Evolutionary conservation across 805 yeast genomes (phyloP), one percentile per base, ranked within the genome.

Genomic region (Starmerella vaccinii): DNA sequence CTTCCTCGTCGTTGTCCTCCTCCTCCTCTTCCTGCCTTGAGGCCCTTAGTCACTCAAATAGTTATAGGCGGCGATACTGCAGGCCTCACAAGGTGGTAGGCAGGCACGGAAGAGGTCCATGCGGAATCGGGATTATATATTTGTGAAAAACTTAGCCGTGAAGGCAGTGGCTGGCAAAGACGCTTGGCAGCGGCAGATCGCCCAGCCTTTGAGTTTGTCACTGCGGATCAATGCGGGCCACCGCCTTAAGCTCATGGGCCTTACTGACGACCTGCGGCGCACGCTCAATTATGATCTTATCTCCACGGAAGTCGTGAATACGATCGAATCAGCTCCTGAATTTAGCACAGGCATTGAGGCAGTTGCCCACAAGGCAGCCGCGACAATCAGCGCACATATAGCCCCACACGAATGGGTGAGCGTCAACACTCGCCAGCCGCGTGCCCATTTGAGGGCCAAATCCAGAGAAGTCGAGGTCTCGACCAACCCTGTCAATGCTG

Each of bases 221-320:
- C 71, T 84, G 23, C 71, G 73, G 40, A 73, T 85, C 54, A 68
- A 69, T 30, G 84, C 95, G 0, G 78, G 80, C 59, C 82, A 89
- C 60, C 71, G 75, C 22, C 37, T 56, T 12, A 16, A 21, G 22
- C 70, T 75, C 49, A 89, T 95, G n/a, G 79, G 90, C n/a, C 66
- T 68, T 12, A 77, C 81, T 0, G 97, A 90, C 66, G 90, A 89
- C 61, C 72, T 90, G 58, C 76, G 78, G 52, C 78, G 83, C 60
- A 83, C 96, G 5, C 75, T 90, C 56, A 90, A 90, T 66, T 90
- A 90, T 65, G 97, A 95, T 2, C 88, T 80, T 4, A 74, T 90
- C 4, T 78, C 90, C 4, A 71, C 86, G 46, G 76, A 77, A 37
- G 68, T 90, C n/a, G 64, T 76, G 35, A 70, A 72, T 5, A 75